These are phyloP conservation scores for Chrysanthemum seticuspe DNA, from an alignment of 129 eudicot genomes.

Conservation along the genomic window DNA sequence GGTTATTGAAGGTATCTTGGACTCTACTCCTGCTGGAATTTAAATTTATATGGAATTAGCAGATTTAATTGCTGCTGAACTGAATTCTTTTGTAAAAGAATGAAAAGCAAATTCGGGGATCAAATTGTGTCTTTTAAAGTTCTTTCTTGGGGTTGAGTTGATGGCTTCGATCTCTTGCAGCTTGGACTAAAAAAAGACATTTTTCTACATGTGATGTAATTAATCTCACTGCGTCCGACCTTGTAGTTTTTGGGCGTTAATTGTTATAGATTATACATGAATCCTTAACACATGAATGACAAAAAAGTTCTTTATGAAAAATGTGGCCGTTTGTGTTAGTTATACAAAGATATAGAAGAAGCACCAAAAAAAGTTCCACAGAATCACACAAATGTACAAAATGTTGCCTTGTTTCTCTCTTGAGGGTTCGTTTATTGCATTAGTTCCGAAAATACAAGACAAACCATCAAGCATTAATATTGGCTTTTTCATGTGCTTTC, in stretches of 20 bases:
- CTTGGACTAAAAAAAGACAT: constrained; percentile 46
- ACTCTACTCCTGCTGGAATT: constrained; percentile 77
- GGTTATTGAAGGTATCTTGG: constrained; percentile 54
- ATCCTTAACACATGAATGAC: not conserved
- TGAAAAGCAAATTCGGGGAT: constrained; percentile 64
- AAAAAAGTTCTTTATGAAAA: not conserved
- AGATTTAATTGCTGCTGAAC: constrained; percentile 61
- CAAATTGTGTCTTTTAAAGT: constrained; percentile 60
- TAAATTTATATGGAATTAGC: constrained; percentile 79
- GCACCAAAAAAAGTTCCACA: not conserved
- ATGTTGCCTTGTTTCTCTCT: not conserved
- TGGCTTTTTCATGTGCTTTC: no score
- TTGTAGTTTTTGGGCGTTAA: not conserved
- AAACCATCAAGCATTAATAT: no score
- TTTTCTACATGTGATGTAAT: constrained; percentile 2
- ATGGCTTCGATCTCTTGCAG: constrained; percentile 62
- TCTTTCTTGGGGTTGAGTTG: constrained; percentile 67
- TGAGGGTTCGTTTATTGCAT: no score
- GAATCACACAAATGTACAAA: not conserved
- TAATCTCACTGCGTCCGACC: not conserved
- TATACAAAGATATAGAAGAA: constrained; percentile 56
- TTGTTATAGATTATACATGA: not conserved
- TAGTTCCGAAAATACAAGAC: no score
- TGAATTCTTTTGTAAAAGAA: constrained; percentile 73
- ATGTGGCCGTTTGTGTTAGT: not conserved